A percentile compares a stretch with the other conserved stretches of the same genome.
These are phyloP conservation scores for Halophytophthora batemanensis DNA, from an alignment of 352 stramenopile species.

Conservation along the genomic window DNA sequence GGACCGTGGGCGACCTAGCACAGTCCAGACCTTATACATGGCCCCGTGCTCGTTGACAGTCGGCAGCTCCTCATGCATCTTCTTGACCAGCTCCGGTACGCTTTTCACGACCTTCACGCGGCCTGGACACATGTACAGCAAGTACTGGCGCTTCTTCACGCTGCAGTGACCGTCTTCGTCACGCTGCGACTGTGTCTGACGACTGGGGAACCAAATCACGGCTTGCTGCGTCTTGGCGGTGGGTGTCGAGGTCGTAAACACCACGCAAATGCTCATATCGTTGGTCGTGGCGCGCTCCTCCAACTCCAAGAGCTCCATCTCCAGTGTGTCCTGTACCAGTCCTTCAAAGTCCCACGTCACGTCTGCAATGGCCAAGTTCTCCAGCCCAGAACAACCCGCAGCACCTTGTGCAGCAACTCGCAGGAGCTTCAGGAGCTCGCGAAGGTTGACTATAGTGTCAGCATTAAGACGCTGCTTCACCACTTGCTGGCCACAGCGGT, in stretches of 20 bases:
- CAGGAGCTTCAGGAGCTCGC: conserved; percentile 24
- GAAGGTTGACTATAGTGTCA: conserved; percentile 7
- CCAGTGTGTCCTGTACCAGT: conserved; percentile 35
- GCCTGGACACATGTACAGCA: conserved; percentile 64
- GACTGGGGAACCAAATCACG: conserved; percentile 41
- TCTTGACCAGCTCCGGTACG: conserved; percentile 42
- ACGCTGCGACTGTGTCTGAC: conserved; percentile 1
- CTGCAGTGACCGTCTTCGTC: neutral
- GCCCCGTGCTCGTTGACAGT: conserved; percentile 15
- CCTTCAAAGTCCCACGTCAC: conserved; percentile 64
- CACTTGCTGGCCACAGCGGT: conserved; percentile 46
- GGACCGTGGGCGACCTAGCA: conserved; percentile 11
- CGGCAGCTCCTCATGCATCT: conserved; percentile 48
- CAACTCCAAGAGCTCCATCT: conserved; percentile 62
- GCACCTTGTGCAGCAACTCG: conserved; percentile 9
- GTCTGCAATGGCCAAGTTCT: conserved; percentile 33
- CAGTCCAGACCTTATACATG: conserved; percentile 41
- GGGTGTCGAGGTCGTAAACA: conserved; percentile 24
- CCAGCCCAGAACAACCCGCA: conserved; percentile 12
- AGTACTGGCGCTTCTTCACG: conserved; percentile 24
- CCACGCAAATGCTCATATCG: conserved; percentile 27
- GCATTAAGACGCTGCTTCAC: conserved; percentile 6
- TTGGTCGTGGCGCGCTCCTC: conserved; percentile 26
- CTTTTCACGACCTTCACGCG: conserved; percentile 66
- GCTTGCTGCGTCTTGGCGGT: conserved; percentile 17